Evolutionary conservation across 176 grass and related monocot species (phyloP).

Genomic region (Pharus latifolius): DNA sequence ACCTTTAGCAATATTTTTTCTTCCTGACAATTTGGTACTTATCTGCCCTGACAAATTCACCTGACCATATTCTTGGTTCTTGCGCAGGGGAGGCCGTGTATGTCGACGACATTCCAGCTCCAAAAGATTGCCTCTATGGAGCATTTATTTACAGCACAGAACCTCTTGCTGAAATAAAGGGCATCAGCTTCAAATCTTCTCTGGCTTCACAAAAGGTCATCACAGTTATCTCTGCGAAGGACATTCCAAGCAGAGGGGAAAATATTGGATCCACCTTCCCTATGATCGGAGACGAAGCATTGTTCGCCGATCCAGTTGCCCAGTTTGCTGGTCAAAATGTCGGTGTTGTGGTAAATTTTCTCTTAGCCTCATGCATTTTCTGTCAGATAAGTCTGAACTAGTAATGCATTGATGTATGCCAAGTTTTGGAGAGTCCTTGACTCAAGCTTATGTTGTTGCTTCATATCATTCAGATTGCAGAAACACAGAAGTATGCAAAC

Average conservation of each 20-base stretch:
- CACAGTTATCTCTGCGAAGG: conserved; percentile 48
- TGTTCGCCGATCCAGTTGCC: conserved; percentile 52
- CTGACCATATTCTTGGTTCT: conserved; percentile 5
- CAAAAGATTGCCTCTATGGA: conserved; percentile 76
- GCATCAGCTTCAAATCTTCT: conserved; percentile 40
- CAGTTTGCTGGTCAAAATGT: conserved; percentile 75
- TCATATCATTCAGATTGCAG: conserved; percentile 47
- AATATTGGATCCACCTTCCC: conserved; percentile 33
- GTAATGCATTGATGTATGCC: not conserved
- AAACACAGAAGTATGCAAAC: conserved; percentile 73
- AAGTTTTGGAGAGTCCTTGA: not conserved
- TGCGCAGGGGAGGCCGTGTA: conserved; percentile 73
- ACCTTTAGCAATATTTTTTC: too few relatives aligned
- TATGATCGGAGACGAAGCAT: conserved; percentile 38
- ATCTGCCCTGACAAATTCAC: not conserved
- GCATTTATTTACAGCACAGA: conserved; percentile 82
- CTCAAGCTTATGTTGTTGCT: not conserved
- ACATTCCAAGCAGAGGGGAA: conserved; percentile 59
- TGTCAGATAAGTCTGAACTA: not conserved
- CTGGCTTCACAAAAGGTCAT: conserved; percentile 54
- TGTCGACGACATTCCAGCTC: conserved; percentile 76
- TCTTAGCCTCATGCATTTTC: not conserved
- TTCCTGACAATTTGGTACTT: not conserved
- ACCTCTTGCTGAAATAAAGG: conserved; percentile 49
- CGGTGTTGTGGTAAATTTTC: conserved; percentile 58